phyloP scores from a whole-genome alignment of 148 eudicot genomes.

The Euryodendron excelsum region DNA sequence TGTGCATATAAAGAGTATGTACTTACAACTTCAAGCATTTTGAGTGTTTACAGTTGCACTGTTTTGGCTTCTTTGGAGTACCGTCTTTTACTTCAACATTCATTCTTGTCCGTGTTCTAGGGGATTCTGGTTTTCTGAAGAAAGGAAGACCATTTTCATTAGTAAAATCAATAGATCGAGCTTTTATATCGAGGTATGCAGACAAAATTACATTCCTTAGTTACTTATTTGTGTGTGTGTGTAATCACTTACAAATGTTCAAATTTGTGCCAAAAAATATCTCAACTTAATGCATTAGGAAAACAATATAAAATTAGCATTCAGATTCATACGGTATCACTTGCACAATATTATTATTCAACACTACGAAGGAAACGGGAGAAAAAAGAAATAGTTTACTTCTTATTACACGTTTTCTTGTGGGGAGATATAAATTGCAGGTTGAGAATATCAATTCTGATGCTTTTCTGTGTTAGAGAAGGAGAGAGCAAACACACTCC shows the following conservation, averaged over 20 bases:
- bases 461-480: background rate
- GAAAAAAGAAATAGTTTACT: background rate
- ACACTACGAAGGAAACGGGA: background rate
- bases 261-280: background rate
- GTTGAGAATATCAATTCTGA: background rate
- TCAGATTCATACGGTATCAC: background rate
- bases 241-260: background rate
- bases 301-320: background rate
- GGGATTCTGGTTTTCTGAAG: constrained; percentile 87
- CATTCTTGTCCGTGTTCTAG: constrained; percentile 60
- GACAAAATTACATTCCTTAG: background rate
- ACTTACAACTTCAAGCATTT: constrained; percentile 95
- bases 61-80: constrained; percentile 96
- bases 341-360: background rate
- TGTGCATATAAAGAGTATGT: constrained; percentile 3
- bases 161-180: background rate
- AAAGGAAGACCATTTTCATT: constrained; percentile 16
- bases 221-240: background rate
- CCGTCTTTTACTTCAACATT: constrained; percentile 77
- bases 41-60: constrained; percentile 98
- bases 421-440: background rate
- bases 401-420: background rate
- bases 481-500: background rate
- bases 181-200: background rate
- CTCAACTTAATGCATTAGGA: background rate